Conservation (phyloP, 108 stramenopile species). For the Pseudonitzschia pungens region DNA sequence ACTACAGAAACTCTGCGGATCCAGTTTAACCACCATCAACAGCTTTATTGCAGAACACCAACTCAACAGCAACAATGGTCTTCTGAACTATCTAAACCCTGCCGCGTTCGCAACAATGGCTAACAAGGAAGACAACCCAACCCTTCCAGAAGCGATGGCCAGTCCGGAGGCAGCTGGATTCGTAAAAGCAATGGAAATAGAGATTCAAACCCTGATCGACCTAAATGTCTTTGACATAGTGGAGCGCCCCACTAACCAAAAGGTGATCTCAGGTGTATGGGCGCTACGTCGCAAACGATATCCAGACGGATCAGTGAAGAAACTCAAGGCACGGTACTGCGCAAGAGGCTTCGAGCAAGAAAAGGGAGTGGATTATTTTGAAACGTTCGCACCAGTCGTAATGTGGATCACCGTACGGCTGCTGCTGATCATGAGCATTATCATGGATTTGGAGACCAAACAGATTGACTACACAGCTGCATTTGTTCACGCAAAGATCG, state of each 20-base stretch:
- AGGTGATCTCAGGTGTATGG: conserved; percentile 19
- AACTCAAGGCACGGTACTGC: conserved; percentile 45
- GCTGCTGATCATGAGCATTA: conserved; percentile 15
- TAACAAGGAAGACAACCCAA: conserved; percentile 5
- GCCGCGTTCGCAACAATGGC: conserved; percentile 3
- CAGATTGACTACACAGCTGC: conserved; percentile 11
- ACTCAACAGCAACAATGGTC: too few species aligned
- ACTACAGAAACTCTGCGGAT: too few species aligned
- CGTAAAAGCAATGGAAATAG: neutral
- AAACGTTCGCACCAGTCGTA: conserved; percentile 38
- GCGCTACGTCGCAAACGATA: conserved; percentile 25
- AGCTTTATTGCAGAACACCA: too few species aligned
- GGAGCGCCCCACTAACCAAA: neutral
- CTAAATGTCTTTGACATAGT: neutral
- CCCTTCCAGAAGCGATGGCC: neutral
- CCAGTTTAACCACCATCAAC: too few species aligned
- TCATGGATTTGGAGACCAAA: conserved; percentile 1
- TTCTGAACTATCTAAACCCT: neutral
- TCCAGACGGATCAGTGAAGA: conserved; percentile 30
- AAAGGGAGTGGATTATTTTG: conserved; percentile 38
- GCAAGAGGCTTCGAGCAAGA: conserved; percentile 28
- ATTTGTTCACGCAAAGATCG: conserved; percentile 37
- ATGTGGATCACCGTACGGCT: conserved; percentile 35
- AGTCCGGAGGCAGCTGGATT: neutral
- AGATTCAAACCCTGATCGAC: neutral